Base-by-base conservation (phyloP, 768 basidiomycete genomes). In the Artomyces pyxidatus region DNA sequence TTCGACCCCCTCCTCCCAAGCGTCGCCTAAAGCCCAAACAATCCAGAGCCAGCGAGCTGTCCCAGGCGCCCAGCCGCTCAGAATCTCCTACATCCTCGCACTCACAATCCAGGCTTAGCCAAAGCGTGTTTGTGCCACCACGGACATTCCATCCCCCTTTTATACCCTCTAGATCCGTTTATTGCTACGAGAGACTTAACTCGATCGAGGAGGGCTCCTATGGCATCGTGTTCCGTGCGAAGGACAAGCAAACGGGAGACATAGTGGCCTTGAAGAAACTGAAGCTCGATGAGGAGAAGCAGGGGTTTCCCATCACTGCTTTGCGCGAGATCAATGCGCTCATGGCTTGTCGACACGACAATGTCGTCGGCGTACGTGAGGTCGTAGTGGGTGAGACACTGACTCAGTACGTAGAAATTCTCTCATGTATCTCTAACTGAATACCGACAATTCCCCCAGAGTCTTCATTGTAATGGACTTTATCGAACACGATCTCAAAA, bases 391-490 rank as follows among this genome's bases (percentile, higher is more conserved):
- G 96, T 29, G 94, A 98, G 61, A 99, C 96, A 2, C 70, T 99
- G 64, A 98, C 96, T 51, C 95, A 99, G 96, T 98, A 71, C 75
- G 95, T 88, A 51, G n/a, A n/a, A n/a, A n/a, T n/a, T n/a, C n/a
- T n/a, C n/a, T n/a, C n/a, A n/a, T n/a, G n/a, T n/a, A n/a, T n/a
- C n/a, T n/a, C n/a, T n/a, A n/a, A n/a, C n/a, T n/a, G n/a, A n/a
- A n/a, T 50, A 14, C 45, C 39, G 19, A 42, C n/a, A 19, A 23
- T n/a, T 42, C 38, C 35, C 38, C n/a, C 25, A 97, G 96, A 72
- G 91, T 98, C 38, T 99, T 94, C 66, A 94, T 99, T 56, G 96
- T 98, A 29, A 96, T 96, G 94, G 93, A 96, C 65, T 99, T 99
- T 63, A 95, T 99, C 63, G 96, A 99, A 67, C 96, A 99, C 66